Base-by-base conservation (phyloP, 768 basidiomycete species). In the Mycena capillaripes region DNA sequence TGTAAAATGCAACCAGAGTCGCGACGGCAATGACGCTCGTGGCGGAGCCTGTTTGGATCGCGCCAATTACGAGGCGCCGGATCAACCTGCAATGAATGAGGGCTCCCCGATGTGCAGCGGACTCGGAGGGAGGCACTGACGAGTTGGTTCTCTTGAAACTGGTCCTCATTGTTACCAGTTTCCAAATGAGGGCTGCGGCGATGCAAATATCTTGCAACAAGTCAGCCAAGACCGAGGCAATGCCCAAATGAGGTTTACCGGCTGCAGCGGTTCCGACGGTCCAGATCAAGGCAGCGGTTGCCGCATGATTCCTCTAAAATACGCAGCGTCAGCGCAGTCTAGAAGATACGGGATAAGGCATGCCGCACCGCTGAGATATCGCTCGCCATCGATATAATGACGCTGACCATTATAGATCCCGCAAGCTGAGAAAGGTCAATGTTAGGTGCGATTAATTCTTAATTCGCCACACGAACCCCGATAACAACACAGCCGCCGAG, bases 161-260 rank as follows among this genome's bases (percentile, higher is more conserved):
- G 11, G 56, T 25, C 23, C 52, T 58, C 66, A 68, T 60, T 3
- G 32, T 46, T 5, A 6, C 3, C 0, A 68, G 34, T 58, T 68
- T 58, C 44, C 58, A 68, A 10, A 68, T 46, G 19, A 68, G 66
- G 25, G 58, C 57, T 21, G 21, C 12, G 27, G 66, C 30, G 48
- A 68, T 60, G n/a, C 29, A 29, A 4, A 68, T 40, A 38, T 68
- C 66, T 68, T 16, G 42, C 0, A 21, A 19, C 23, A 19, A n/a
- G 25, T 44, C 25, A 44, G 25, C 4, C 7, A 19, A 19, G 10
- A 21, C 25, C 10, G 1, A 25, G 23, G 1, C 4, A 46, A 30
- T 8, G 27, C 25, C 17, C 38, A 0, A 30, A 40, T 11, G 16
- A 23, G 29, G 21, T 29, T 5, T 27, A 44, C 59, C 59, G 21